Evolutionary conservation across 305 asterid species (phyloP).

Genomic region (Fraxinus sp.): DNA sequence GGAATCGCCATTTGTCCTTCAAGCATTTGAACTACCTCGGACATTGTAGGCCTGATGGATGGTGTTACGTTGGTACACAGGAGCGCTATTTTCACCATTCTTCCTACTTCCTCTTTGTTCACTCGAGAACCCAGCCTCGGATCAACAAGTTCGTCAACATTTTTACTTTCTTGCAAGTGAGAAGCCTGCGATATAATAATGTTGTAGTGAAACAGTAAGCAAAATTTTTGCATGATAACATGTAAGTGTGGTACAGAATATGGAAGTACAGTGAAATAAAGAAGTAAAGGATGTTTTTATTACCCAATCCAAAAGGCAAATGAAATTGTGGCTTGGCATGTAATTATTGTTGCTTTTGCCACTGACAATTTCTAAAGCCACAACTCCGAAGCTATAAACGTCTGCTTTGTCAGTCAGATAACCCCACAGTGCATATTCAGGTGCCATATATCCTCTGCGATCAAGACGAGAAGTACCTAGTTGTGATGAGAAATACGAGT

Average conservation of each 20-base stretch:
- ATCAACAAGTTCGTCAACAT: conserved; percentile 59
- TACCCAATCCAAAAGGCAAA: conserved; percentile 12
- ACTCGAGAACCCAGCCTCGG: conserved; percentile 40
- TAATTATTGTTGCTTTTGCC: conserved; percentile 16
- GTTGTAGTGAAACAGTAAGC: not conserved
- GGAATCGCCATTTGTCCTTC: conserved; percentile 65
- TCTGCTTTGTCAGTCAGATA: conserved; percentile 14
- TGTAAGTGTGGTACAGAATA: not conserved
- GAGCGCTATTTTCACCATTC: conserved; percentile 62
- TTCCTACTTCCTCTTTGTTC: conserved; percentile 55
- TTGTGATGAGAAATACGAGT: not conserved
- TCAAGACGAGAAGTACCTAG: not conserved
- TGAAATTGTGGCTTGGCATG: conserved; percentile 10
- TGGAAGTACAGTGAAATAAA: not conserved
- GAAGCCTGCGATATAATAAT: conserved; percentile 51
- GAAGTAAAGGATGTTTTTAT: not conserved
- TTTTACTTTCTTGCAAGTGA: conserved; percentile 60
- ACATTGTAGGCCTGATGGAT: conserved; percentile 77
- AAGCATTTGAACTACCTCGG: conserved; percentile 80
- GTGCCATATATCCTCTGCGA: conserved; percentile 24
- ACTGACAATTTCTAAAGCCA: conserved; percentile 16
- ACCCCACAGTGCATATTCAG: conserved; percentile 22
- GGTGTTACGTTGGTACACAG: conserved; percentile 78
- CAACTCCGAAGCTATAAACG: conserved; percentile 21
- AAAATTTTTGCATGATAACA: not conserved